Evolutionary conservation across 2,329 filamentous ascomycete species (phyloP), one percentile per base, ranked within the genome.

Genomic region (Tolypocladium amazonense): DNA sequence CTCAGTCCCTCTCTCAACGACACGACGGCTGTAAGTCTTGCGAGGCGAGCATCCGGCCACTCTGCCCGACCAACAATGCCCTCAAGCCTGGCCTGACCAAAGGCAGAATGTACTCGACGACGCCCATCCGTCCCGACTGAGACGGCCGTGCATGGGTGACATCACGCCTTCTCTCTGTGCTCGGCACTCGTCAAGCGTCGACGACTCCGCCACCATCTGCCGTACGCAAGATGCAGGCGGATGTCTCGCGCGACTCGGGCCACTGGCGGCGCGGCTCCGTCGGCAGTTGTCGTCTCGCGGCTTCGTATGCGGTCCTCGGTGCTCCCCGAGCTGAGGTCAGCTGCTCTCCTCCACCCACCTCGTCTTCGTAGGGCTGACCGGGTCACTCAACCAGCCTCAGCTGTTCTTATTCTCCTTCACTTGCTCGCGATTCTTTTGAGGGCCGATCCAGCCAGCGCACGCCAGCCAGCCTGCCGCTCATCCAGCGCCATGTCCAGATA

Each of bases 401-500:
- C 55, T 20, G 25, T 15, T 12, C 20, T 23, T 4, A 15, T 56
- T 20, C 20, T 20, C 25, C 20, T 11, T 9, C 38, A 15, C 20
- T 38, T 39, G 5, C 54, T 39, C 23, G 15, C 55, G 5, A 25
- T 7, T 27, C 37, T 12, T 18, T 20, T 8, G 12, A 9, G 20
- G 8, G 30, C 11, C 47, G 12, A n/a, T 9, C 18, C 27, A 33
- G 45, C n/a, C 43, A 14, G 23, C 25, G 12, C 3, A 15, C 23
- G n/a, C 43, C n/a, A 47, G 43, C 43, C 43, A 14, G 25, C 23
- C 39, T 2, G n/a, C 30, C 18, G 18, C 20, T 25, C 57, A 12
- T 8, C 50, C 11, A 27, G 7, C 27, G 30, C n/a, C 33, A 59
- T 59, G 58, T 59, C 58, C 18, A 47, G 69, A 62, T 70, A 73